phyloP scores from a whole-genome alignment of 2,329 filamentous ascomycete genomes.

The Phyllosticta citriasiana region DNA sequence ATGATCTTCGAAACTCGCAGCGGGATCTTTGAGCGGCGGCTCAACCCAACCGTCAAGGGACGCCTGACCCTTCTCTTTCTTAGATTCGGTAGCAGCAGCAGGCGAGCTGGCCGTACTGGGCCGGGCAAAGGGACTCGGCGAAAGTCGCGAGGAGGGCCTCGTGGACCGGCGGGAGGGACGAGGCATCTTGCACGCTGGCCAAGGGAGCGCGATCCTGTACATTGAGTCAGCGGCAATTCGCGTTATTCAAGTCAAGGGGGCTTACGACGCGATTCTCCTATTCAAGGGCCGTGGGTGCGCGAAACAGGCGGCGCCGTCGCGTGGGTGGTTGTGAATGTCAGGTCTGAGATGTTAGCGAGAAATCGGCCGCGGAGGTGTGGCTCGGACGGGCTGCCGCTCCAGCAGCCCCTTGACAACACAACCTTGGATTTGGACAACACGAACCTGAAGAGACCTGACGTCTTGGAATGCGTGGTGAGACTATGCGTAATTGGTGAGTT shows the following conservation, averaged over 20 bases:
- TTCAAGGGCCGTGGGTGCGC: constrained; percentile 8
- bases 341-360: constrained; percentile 9
- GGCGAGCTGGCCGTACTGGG: constrained; percentile 20
- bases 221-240: constrained; percentile 3
- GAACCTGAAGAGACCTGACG: neutral
- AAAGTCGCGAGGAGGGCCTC: constrained; percentile 23
- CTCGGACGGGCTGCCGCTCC: constrained; percentile 3
- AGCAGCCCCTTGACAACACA: constrained; percentile 3
- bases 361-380: constrained; percentile 4
- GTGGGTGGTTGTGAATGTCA: constrained; percentile 3
- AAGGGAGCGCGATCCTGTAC: constrained; percentile 10
- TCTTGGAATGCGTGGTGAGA: neutral
- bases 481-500: neutral
- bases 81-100: constrained; percentile 14
- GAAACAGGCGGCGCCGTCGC: constrained; percentile 5
- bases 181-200: constrained; percentile 16
- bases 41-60: constrained; percentile 45
- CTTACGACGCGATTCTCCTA: constrained; percentile 9
- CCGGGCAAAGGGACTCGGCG: constrained; percentile 18
- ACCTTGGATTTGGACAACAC: neutral
- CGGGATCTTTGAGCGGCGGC: constrained; percentile 42
- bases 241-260: neutral
- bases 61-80: constrained; percentile 26
- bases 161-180: constrained; percentile 26
- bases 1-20: constrained; percentile 67